Percentiles rank a stretch among this genome's conserved stretches.
phyloP scores from a whole-genome alignment of 306 rosid species.

The Cucurbita pepo region DNA sequence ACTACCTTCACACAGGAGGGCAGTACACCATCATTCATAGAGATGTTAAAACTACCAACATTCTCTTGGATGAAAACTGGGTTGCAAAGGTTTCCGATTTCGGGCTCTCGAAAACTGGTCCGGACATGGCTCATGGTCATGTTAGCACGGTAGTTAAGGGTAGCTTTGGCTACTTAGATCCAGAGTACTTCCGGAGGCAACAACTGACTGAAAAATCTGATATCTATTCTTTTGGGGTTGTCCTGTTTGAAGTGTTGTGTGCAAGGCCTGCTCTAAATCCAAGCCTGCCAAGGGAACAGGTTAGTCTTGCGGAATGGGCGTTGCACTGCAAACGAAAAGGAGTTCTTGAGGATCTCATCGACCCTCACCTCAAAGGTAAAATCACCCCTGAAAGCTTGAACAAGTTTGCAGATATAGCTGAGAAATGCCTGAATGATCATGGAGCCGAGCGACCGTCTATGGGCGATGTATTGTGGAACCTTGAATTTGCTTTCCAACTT shows the following conservation, averaged over 20 bases:
- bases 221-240: slow-evolving; percentile 43
- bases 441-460: slow-evolving; percentile 31
- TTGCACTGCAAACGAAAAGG: slow-evolving; percentile 30
- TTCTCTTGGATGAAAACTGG: slow-evolving; percentile 42
- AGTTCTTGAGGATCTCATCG: slow-evolving; percentile 24
- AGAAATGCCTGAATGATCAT: slow-evolving; percentile 32
- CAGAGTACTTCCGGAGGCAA: slow-evolving; percentile 36
- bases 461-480: slow-evolving; percentile 39
- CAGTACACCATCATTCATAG: slow-evolving; percentile 38
- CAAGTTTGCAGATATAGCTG: slow-evolving; percentile 35
- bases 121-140: slow-evolving; percentile 27
- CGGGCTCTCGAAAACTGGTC: slow-evolving; percentile 42
- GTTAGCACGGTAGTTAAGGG: slow-evolving; percentile 47
- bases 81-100: slow-evolving; percentile 41
- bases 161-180: slow-evolving; percentile 39
- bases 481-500: slow-evolving; percentile 33
- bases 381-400: slow-evolving; percentile 31
- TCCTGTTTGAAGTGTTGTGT: slow-evolving; percentile 29
- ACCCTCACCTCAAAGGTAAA: slow-evolving; percentile 30
- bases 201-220: slow-evolving; percentile 39
- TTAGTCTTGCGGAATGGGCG: slow-evolving; percentile 44
- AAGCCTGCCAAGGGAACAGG: slow-evolving; percentile 34
- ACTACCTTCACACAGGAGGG: slow-evolving; percentile 44
- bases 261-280: slow-evolving; percentile 40
- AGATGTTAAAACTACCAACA: slow-evolving; percentile 44